These are phyloP conservation scores for Auxenochlorella protothecoides DNA, from an alignment of 139 green algal genomes.

Conservation along the genomic window DNA sequence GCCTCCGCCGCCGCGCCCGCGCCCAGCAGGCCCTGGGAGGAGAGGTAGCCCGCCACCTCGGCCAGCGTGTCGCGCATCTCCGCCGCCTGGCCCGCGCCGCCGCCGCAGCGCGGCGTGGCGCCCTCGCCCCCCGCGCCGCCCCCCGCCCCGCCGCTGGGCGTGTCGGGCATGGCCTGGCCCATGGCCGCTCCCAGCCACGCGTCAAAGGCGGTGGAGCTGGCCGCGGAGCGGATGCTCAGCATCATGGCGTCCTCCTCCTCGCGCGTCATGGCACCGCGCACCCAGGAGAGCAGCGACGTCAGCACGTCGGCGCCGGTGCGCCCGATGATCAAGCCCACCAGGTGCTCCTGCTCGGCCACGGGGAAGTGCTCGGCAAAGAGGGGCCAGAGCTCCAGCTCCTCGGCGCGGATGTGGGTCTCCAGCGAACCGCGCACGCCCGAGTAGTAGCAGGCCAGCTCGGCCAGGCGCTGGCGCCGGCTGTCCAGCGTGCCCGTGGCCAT, in stretches of 20 bases:
- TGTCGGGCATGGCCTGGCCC: not conserved
- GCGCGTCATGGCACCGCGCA: constrained; percentile 63
- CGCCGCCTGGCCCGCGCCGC: constrained; percentile 4
- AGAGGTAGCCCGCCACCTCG: constrained; percentile 63
- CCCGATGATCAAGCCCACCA: constrained; percentile 87
- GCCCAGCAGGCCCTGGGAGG: constrained; percentile 8
- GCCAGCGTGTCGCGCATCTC: constrained; percentile 27
- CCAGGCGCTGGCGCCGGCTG: not conserved
- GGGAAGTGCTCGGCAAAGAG: constrained; percentile 86
- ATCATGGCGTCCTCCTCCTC: constrained; percentile 76
- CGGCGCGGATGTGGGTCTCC: constrained; percentile 68
- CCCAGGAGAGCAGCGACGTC: constrained; percentile 86
- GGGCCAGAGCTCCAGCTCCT: constrained; percentile 96
- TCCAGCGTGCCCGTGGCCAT: no score
- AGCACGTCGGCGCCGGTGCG: constrained; percentile 91
- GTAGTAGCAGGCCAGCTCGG: constrained; percentile 65
- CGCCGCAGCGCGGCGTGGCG: no score
- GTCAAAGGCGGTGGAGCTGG: constrained; percentile 90
- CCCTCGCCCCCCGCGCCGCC: not conserved
- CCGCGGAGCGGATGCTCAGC: constrained; percentile 58
- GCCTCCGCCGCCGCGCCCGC: not conserved
- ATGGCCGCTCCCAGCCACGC: constrained; percentile 70
- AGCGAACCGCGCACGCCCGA: constrained; percentile 68
- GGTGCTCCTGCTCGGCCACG: constrained; percentile 81
- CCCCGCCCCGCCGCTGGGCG: not conserved